Conservation (phyloP, 495 filamentous ascomycete species). For the Talaromyces trachyspermus region DNA sequence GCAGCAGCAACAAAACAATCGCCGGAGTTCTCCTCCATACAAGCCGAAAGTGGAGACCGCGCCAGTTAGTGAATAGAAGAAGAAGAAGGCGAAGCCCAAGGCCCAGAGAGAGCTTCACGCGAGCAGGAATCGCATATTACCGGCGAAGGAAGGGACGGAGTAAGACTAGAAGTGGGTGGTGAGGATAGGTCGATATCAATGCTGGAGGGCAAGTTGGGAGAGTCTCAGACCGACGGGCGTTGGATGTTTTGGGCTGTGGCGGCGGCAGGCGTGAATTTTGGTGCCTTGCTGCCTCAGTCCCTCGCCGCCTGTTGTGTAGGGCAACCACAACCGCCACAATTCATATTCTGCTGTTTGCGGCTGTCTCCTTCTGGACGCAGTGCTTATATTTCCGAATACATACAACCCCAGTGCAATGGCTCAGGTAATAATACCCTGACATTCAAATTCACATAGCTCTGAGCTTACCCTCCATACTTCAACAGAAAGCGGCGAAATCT, state of each 20-base stretch:
- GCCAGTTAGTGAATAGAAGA: no score
- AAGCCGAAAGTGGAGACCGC: constrained; percentile 5
- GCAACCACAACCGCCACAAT: neutral
- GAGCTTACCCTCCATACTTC: constrained; percentile 9
- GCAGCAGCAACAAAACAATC: neutral
- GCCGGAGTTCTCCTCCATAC: constrained; percentile 1
- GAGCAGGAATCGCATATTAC: constrained; percentile 3
- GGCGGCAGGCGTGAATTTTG: neutral
- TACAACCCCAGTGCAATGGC: no score
- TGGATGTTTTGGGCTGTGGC: no score
- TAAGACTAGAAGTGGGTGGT: neutral
- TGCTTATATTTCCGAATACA: no score
- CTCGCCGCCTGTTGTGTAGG: constrained; percentile 6
- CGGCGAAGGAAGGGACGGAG: neutral
- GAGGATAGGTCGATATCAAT: no score
- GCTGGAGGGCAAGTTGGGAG: no score
- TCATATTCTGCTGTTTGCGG: neutral
- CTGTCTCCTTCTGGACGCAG: neutral
- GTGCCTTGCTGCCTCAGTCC: neutral
- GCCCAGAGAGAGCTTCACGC: neutral
- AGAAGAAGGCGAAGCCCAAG: no score
- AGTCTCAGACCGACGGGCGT: no score
- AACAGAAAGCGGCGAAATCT: constrained; percentile 88
- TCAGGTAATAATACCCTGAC: neutral
- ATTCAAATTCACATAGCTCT: neutral